These are phyloP conservation scores for Hypomontagnella submonticulosa DNA, from an alignment of 495 filamentous ascomycete genomes.

Conservation along the genomic window DNA sequence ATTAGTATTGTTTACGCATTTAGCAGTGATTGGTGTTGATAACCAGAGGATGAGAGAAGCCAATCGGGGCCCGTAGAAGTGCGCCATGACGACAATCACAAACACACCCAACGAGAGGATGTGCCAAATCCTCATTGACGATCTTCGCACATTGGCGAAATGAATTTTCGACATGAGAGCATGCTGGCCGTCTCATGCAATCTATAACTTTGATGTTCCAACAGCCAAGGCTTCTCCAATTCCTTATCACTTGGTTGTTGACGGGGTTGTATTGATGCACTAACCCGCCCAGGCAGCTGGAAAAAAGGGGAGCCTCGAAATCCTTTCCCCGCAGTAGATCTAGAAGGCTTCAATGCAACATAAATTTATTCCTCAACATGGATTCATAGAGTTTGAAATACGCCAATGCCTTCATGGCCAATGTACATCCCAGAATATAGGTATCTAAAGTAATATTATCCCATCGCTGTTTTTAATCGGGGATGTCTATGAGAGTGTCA, in stretches of 20 bases:
- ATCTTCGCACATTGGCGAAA: background rate
- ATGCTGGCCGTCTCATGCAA: background rate
- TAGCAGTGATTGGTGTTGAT: constrained; percentile 14
- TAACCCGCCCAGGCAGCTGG: constrained; percentile 33
- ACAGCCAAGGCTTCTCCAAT: constrained; percentile 40
- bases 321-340: constrained; percentile 9
- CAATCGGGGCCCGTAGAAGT: constrained; percentile 2
- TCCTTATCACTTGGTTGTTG: constrained; percentile 34
- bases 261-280: constrained; percentile 8
- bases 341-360: background rate
- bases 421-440: no score
- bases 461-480: no score
- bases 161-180: constrained; percentile 16
- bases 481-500: no score
- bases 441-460: no score
- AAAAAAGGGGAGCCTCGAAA: constrained; percentile 2
- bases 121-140: constrained; percentile 12
- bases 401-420: no score
- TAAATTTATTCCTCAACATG: no score
- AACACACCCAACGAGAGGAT: constrained; percentile 8
- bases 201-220: constrained; percentile 21
- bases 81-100: constrained; percentile 22
- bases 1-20: constrained; percentile 7
- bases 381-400: no score
- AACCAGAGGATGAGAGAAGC: constrained; percentile 23